phyloP scores from a whole-genome alignment of 1,284 basidiomycete species.

The Mycosarcoma mackinlayi region DNA sequence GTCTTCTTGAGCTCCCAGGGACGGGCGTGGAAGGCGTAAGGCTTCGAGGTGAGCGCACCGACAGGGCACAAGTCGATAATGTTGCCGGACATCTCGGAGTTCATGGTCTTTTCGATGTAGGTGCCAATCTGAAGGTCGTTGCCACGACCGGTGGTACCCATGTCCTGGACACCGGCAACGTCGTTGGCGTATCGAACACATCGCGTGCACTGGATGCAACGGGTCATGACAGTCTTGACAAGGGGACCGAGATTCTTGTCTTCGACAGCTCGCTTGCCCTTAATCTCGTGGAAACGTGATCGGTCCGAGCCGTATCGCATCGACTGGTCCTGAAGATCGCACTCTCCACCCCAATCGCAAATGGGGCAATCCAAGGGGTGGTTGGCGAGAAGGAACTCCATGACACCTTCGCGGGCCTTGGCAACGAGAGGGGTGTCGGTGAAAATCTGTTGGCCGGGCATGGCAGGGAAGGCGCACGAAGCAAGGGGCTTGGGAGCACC shows the following conservation, averaged over 20 bases:
- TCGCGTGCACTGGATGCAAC: constrained; percentile 99
- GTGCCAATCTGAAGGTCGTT: constrained; percentile 99
- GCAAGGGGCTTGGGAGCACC: constrained; percentile 87
- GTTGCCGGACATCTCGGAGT: constrained; percentile 97
- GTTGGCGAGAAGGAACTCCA: constrained; percentile 98
- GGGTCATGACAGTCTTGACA: constrained; percentile 99
- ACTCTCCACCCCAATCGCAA: constrained; percentile 86
- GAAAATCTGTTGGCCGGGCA: constrained; percentile 95
- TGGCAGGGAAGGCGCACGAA: constrained; percentile 91
- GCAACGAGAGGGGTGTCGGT: constrained; percentile 95
- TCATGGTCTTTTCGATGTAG: constrained; percentile 97
- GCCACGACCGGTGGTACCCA: constrained; percentile 95
- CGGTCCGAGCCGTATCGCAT: constrained; percentile 99
- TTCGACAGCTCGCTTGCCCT: constrained; percentile 96
- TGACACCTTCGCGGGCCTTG: constrained; percentile 89
- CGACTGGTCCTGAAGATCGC: constrained; percentile 98
- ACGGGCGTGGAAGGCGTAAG: constrained; percentile 94
- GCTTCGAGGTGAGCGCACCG: constrained; percentile 96
- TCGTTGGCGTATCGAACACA: constrained; percentile 99
- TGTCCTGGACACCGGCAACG: constrained; percentile 96
- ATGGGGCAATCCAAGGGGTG: constrained; percentile 98
- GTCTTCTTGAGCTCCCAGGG: constrained; percentile 99
- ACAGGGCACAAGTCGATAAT: constrained; percentile 94
- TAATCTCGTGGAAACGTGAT: constrained; percentile 95
- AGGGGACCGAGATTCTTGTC: constrained; percentile 98